These are phyloP conservation scores for Ministeria vibrans DNA, from an alignment of 78 protist species.

Conservation along the genomic window DNA sequence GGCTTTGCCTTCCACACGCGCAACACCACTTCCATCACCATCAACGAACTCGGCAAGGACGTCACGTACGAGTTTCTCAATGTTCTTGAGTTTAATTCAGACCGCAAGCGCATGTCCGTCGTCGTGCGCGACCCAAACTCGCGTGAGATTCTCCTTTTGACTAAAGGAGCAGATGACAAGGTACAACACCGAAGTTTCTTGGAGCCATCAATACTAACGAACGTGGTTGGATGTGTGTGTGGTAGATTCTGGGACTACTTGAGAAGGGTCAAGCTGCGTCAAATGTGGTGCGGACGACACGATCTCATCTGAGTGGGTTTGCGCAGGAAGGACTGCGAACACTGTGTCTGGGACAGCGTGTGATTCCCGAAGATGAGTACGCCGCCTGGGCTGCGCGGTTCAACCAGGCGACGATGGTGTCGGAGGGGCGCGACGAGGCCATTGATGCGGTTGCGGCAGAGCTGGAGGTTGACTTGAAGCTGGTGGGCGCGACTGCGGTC, in stretches of 20 bases:
- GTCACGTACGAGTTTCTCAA: conserved; percentile 50
- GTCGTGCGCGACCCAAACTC: conserved; percentile 43
- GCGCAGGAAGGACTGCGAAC: conserved; percentile 82
- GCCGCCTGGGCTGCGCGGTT: conserved; percentile 27
- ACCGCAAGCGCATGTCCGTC: conserved; percentile 86
- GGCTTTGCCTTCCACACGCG: conserved; percentile 47
- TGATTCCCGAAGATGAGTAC: conserved; percentile 23
- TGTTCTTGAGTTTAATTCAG: conserved; percentile 68
- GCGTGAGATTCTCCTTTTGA: conserved; percentile 1
- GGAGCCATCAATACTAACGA: too few relatives aligned
- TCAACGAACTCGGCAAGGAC: conserved; percentile 12
- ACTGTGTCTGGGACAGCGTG: conserved; percentile 51
- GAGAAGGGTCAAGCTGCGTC: too few relatives aligned
- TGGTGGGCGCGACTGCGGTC: conserved; percentile 70
- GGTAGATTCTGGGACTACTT: background rate
- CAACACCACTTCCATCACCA: background rate
- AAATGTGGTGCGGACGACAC: background rate
- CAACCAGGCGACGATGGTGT: conserved; percentile 34
- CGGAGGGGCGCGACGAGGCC: conserved; percentile 33
- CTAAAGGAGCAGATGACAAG: conserved; percentile 74
- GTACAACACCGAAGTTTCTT: too few relatives aligned
- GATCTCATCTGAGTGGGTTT: conserved; percentile 46
- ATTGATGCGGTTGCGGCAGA: background rate
- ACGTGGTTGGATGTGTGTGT: background rate
- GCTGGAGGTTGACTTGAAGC: conserved; percentile 25